phyloP scores from a whole-genome alignment of 2,329 filamentous ascomycete species.

The Cercospora zeina region DNA sequence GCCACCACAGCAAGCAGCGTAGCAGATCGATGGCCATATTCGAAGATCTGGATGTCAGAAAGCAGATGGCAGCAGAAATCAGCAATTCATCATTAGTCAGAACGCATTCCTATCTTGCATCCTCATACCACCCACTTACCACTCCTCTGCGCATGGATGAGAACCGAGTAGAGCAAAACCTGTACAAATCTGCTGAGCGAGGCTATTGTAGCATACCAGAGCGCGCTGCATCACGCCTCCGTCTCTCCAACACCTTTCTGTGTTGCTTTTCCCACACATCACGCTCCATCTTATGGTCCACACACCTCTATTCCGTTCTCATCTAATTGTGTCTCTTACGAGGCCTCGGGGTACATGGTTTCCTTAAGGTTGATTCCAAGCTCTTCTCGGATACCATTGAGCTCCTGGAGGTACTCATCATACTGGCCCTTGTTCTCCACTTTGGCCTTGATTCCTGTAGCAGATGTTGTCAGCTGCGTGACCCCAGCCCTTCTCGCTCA shows the following conservation, averaged over 20 bases:
- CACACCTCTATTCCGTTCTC: constrained; percentile 18
- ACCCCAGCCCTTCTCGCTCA: neutral
- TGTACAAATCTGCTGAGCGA: constrained; percentile 34
- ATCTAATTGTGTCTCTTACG: constrained; percentile 25
- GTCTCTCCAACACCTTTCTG: constrained; percentile 14
- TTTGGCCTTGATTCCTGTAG: constrained; percentile 89
- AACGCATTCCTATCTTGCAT: neutral
- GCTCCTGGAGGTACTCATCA: constrained; percentile 90
- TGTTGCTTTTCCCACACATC: constrained; percentile 7
- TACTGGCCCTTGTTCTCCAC: constrained; percentile 98
- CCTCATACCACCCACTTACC: neutral
- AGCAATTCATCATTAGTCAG: neutral
- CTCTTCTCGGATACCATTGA: constrained; percentile 90
- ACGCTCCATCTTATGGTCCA: constrained; percentile 10
- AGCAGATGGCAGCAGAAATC: neutral
- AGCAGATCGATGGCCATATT: neutral
- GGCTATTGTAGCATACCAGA: constrained; percentile 33
- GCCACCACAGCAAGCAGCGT: constrained; percentile 14
- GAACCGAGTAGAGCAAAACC: constrained; percentile 17
- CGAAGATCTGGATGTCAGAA: neutral
- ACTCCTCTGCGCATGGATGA: neutral
- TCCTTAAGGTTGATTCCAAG: constrained; percentile 90
- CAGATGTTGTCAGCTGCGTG: constrained; percentile 7
- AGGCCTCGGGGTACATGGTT: constrained; percentile 72
- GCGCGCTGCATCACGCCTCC: constrained; percentile 15